Evolutionary conservation across 768 basidiomycete species (phyloP), one percentile per base, ranked within the genome.

Genomic region (Butyriboletus loyo): DNA sequence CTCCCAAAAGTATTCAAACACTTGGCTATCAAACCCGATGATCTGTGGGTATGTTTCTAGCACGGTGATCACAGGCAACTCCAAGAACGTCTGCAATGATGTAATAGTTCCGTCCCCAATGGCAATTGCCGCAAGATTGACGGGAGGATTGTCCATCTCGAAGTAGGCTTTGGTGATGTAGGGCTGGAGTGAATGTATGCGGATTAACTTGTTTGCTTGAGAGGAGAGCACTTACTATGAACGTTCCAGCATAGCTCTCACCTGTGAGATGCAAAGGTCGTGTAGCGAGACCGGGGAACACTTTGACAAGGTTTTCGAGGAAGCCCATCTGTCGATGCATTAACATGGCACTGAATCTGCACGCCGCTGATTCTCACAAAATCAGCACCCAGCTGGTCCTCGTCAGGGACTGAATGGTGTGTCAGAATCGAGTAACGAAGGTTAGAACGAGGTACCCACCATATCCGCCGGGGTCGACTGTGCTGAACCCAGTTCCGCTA

Each of bases 11-110:
- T 85, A 85, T 52, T 81, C 75, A 64, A 79, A 86, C 1, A 86
- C 83, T 8, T 78, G 76, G 24, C 72, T 69, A 58, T 89, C 82
- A 59, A 88, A 89, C 34, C 80, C 83, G 43, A 89, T 87, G 37
- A 89, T 68, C 61, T 88, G 87, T 7, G 87, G 87, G 64, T 84
- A 86, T 7, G 87, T 87, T 66, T 85, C 80, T 17, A 89, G 66
- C 30, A 85, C 72, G 48, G 75, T 57, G 54, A 87, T 79, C 25
- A 82, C 76, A n/a, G 87, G 82, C 0, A 82, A 56, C 19, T 81
- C 67, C 50, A 77, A 72, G 52, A 79, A 83, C 1, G 77, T 75
- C 39, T 73, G 72, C 36, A 61, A 7, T 14, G 30, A 88, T 77
- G 56, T 81, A 83, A 28, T 51, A 53, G 7, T 22, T 32, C 83